These are phyloP conservation scores for Cucurbita moschata DNA, from an alignment of 306 rosid genomes.

Conservation along the genomic window DNA sequence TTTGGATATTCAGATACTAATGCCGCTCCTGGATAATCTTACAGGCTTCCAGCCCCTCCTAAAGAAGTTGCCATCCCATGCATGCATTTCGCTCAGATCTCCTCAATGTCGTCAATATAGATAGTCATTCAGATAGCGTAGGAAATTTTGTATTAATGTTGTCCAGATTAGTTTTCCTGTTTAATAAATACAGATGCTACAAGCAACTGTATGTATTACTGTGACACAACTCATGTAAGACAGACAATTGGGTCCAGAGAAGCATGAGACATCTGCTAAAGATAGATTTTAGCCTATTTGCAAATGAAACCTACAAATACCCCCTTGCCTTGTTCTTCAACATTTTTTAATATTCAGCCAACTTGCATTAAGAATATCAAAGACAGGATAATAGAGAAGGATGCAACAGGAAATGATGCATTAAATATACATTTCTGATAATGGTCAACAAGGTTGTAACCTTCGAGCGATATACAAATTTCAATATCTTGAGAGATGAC, in stretches of 20 bases:
- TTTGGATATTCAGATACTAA: background rate
- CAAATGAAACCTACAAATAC: background rate
- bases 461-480: slow-evolving; percentile 3
- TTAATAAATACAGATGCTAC: background rate
- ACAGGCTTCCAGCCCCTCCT: background rate
- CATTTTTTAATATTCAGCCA: background rate
- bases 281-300: background rate
- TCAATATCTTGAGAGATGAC: slow-evolving; percentile 8
- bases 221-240: background rate
- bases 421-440: background rate
- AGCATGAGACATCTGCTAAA: background rate
- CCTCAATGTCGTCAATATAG: background rate
- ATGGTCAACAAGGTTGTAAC: background rate
- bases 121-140: background rate
- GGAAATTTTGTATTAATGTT: background rate
- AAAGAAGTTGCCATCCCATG: background rate
- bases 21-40: background rate
- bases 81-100: background rate
- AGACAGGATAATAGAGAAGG: background rate
- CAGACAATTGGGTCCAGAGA: background rate
- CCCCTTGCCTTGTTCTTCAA: background rate
- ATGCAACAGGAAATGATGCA: background rate
- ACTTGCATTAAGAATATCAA: background rate
- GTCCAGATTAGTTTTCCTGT: background rate
- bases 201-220: background rate